Base-by-base conservation (phyloP, 2,329 filamentous ascomycete species). In the Chrysosporium keratinophilum region DNA sequence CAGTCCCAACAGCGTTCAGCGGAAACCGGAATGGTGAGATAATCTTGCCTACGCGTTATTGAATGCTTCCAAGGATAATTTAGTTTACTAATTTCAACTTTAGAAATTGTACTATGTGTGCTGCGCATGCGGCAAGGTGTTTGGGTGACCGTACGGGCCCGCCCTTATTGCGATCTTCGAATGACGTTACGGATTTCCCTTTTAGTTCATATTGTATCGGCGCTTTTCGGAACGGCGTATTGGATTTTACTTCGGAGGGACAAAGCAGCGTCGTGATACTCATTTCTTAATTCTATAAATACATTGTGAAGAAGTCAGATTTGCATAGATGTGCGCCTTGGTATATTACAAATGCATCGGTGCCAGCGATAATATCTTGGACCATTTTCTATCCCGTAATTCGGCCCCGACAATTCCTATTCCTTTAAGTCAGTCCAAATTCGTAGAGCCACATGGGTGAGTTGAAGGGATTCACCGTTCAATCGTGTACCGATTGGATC, bases 1-100 rank as follows among this genome's bases (percentile, higher is more conserved):
- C 93, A 98, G 75, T 96, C 90, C 58, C 93, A 98, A 69, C 90
- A 97, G 76, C 86, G 93, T 72, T 95, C 86, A 62, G 88, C 88
- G 47, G 90, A 97, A 71, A 98, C 93, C 43, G 93, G 93, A 75
- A 98, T 98, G 93, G 93, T 97, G 73, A 78, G 86, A 62, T 48
- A n/a, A n/a, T 33, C 39, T 55, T 54, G 20, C 41, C n/a, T n/a
- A 37, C 3, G 35, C 11, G 35, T n/a, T 47, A 31, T 41, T 23
- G 3, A 7, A 28, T 28, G 54, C 9, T 14, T 10, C 42, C 4
- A 14, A 35, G 34, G 48, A 5, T 10, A 46, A n/a, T n/a, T n/a
- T 9, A 9, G 33, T 54, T 28, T 51, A 15, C 14, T 5, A 31
- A 15, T 5, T 10, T 6, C 15, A 14, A 5, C 31, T 40, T 49